Evolutionary conservation across 805 yeast genomes (phyloP).

Genomic region (Monosporozyma aerobia): DNA sequence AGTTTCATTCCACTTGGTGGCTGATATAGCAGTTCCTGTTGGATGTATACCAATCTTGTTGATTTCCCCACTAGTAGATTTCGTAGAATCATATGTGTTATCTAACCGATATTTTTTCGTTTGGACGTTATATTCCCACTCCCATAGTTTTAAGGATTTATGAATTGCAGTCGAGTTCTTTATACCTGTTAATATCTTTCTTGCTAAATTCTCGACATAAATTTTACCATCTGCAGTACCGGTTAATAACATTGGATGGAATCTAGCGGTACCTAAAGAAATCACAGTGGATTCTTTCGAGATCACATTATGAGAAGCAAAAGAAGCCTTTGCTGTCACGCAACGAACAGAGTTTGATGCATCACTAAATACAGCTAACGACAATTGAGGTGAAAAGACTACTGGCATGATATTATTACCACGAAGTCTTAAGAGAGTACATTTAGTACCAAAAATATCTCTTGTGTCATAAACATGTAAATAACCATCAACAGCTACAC

Average conservation of each 20-base stretch:
- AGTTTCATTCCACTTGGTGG: constrained; percentile 52
- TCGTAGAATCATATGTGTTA: constrained; percentile 32
- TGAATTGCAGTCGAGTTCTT: constrained; percentile 25
- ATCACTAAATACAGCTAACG: constrained; percentile 35
- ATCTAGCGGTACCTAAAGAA: constrained; percentile 32
- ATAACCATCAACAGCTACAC: constrained; percentile 38
- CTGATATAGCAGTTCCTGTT: constrained; percentile 39
- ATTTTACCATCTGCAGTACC: constrained; percentile 46
- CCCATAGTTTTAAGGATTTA: constrained; percentile 28
- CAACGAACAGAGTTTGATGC: constrained; percentile 33
- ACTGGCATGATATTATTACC: constrained; percentile 25
- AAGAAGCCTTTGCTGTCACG: constrained; percentile 31
- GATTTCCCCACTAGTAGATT: constrained; percentile 22
- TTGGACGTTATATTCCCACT: constrained; percentile 34
- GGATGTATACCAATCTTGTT: constrained; percentile 36
- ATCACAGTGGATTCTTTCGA: constrained; percentile 35
- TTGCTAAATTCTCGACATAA: constrained; percentile 33
- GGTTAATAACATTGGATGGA: constrained; percentile 39
- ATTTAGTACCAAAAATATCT: constrained; percentile 26
- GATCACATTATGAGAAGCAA: constrained; percentile 28
- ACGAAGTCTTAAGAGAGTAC: constrained; percentile 26
- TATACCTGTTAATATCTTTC: constrained; percentile 30
- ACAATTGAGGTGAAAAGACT: constrained; percentile 27
- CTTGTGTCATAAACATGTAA: constrained; percentile 30
- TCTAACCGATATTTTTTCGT: constrained; percentile 35